Base-by-base conservation (phyloP, 805 yeast species). In the Pichia californica region DNA sequence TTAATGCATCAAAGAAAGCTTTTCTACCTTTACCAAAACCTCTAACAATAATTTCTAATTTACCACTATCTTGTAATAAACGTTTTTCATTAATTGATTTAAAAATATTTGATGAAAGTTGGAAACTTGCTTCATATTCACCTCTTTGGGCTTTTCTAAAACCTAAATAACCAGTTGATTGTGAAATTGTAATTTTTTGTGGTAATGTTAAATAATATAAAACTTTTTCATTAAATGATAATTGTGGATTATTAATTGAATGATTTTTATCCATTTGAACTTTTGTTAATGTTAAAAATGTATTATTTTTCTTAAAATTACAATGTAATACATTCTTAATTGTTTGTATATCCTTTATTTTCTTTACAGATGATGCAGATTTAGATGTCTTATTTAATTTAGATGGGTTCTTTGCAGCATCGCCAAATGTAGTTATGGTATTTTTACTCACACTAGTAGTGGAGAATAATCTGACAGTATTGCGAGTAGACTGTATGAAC, bases 101-200 rank as follows among this genome's bases (percentile, higher is more conserved):
- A 64, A 91, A 88, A 66, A 86, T 71, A 50, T 76, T 76, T 4
- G 88, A 69, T 14, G 88, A 69, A 9, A 91, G 82, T 62, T 88
- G 96, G 70, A 83, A 89, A 13, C 83, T 83, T 1, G 96, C 96
- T 65, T 91, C 99, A 57, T 86, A 87, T 62, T 88, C 95, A 38
- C 94, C 87, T 64, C 96, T 79, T 44, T 88, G 88, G 15, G 93
- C 77, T 57, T 88, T 88, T 57, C 88, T 76, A 70, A 88, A 91
- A 3, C 98, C 99, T 40, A 88, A 69, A 58, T 76, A 78, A 40
- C 99, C 99, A 0, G 96, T 83, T 7, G 87, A 76, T 40, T 86
- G 67, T 19, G 82, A 76, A 36, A 82, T 59, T 50, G 76, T 73
- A 25, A 83, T 80, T 50, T 78, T 82, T 63, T 89, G 91, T 21